Percentiles rank a stretch among this genome's conserved stretches.
These are phyloP conservation scores for Diaporthe aspalathi DNA, from an alignment of 2,329 filamentous ascomycete species.

Conservation along the genomic window DNA sequence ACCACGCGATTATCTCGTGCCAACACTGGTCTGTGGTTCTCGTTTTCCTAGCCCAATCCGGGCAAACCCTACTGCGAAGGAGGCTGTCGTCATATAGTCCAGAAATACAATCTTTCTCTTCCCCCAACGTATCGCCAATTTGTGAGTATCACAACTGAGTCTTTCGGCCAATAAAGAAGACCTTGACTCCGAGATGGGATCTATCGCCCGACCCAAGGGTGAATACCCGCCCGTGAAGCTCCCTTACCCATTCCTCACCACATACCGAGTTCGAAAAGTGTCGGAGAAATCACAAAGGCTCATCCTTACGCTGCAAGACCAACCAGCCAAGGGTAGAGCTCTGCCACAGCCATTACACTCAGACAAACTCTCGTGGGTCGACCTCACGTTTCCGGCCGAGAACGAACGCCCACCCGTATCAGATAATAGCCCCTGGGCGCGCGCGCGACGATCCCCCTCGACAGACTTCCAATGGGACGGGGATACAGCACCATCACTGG, in stretches of 20 bases:
- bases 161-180: not conserved
- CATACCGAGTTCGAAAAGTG: slow-evolving; percentile 52
- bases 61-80: not conserved
- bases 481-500: slow-evolving; percentile 51
- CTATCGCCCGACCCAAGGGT: slow-evolving; percentile 27
- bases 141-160: not conserved
- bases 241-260: slow-evolving; percentile 58
- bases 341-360: slow-evolving; percentile 53
- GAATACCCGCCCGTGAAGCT: slow-evolving; percentile 55
- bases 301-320: slow-evolving; percentile 50
- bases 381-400: slow-evolving; percentile 46
- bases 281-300: slow-evolving; percentile 43
- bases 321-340: slow-evolving; percentile 47
- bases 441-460: slow-evolving; percentile 56
- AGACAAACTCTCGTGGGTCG: slow-evolving; percentile 51
- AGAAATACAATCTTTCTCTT: not conserved
- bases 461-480: slow-evolving; percentile 55
- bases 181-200: slow-evolving; percentile 39
- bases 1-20: not conserved
- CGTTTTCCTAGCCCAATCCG: not conserved
- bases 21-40: not conserved
- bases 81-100: slow-evolving; percentile 13
- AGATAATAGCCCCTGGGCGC: slow-evolving; percentile 54
- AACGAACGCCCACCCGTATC: slow-evolving; percentile 44
- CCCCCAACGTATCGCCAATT: too few species aligned